These are phyloP conservation scores for Phytophthora parvispora DNA, from an alignment of 352 stramenopile species.

Conservation along the genomic window DNA sequence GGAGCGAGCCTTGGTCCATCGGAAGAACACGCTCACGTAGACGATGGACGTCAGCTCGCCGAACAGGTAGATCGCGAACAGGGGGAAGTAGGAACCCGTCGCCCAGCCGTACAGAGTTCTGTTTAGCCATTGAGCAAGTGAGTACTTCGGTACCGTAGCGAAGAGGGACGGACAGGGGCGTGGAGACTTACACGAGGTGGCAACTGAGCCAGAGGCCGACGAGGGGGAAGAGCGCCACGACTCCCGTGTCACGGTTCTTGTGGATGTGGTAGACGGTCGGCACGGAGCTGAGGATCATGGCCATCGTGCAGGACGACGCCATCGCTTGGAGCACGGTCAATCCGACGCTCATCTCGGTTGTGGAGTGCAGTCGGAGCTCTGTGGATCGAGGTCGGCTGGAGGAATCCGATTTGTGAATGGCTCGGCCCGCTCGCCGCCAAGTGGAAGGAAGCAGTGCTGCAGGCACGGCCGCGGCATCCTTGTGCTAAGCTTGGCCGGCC, in stretches of 20 bases:
- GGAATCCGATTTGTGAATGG: conserved; percentile 27
- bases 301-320: conserved; percentile 39
- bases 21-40: conserved; percentile 42
- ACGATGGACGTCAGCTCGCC: conserved; percentile 22
- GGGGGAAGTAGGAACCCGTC: conserved; percentile 38
- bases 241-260: conserved; percentile 26
- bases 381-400: conserved; percentile 10
- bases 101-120: conserved; percentile 38
- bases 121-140: background rate
- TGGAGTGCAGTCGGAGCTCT: background rate
- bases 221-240: conserved; percentile 31
- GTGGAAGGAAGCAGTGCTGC: conserved; percentile 1
- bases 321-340: conserved; percentile 39
- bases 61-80: conserved; percentile 40
- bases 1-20: conserved; percentile 18
- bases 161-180: background rate
- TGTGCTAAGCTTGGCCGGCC: background rate
- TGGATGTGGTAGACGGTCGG: conserved; percentile 43
- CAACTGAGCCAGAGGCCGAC: conserved; percentile 45
- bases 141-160: background rate
- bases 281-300: conserved; percentile 28
- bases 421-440: background rate
- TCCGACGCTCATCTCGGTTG: conserved; percentile 23
- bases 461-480: background rate
- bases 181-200: conserved; percentile 35